A percentile compares a stretch with the other conserved stretches of the same genome.
phyloP scores from a whole-genome alignment of 345 rosid species.

The Moricandia arvensis region DNA sequence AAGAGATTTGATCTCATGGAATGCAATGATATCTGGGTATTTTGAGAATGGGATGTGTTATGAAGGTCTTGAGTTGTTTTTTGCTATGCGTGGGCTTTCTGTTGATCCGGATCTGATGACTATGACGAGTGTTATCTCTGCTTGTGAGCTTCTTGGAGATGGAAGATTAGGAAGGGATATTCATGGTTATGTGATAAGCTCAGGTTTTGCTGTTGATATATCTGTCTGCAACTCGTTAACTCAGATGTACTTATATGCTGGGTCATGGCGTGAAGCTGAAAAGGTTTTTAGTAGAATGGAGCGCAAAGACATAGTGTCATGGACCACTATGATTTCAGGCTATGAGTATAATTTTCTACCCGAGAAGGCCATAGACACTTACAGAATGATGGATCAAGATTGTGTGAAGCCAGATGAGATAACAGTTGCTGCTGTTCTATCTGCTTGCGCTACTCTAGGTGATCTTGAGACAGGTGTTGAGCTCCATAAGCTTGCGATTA shows the following conservation, averaged over 20 bases:
- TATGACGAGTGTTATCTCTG: conserved; percentile 73
- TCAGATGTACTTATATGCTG: conserved; percentile 62
- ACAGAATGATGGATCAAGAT: conserved; percentile 57
- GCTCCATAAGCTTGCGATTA: conserved; percentile 63
- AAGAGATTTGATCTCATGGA: conserved; percentile 59
- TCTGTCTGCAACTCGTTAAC: conserved; percentile 70
- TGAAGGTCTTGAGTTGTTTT: conserved; percentile 66
- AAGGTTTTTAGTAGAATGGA: conserved; percentile 58
- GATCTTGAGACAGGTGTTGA: conserved; percentile 52
- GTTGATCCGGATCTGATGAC: conserved; percentile 84
- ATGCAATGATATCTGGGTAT: conserved; percentile 85
- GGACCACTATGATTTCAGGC: conserved; percentile 84
- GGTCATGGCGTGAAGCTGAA: conserved; percentile 55
- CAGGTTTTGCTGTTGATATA: conserved; percentile 49
- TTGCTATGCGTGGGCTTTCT: conserved; percentile 59
- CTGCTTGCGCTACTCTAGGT: conserved; percentile 67
- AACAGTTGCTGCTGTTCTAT: conserved; percentile 62
- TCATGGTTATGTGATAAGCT: conserved; percentile 57
- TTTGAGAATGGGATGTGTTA: conserved; percentile 64
- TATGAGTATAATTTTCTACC: conserved; percentile 58
- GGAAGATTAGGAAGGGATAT: conserved; percentile 61
- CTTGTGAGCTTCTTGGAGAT: conserved; percentile 64
- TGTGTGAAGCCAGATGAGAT: conserved; percentile 61
- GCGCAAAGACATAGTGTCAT: conserved; percentile 66
- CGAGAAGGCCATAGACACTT: conserved; percentile 54